These are phyloP conservation scores for Colletotrichum higginsianum DNA, from an alignment of 2,329 filamentous ascomycete genomes.

Conservation along the genomic window DNA sequence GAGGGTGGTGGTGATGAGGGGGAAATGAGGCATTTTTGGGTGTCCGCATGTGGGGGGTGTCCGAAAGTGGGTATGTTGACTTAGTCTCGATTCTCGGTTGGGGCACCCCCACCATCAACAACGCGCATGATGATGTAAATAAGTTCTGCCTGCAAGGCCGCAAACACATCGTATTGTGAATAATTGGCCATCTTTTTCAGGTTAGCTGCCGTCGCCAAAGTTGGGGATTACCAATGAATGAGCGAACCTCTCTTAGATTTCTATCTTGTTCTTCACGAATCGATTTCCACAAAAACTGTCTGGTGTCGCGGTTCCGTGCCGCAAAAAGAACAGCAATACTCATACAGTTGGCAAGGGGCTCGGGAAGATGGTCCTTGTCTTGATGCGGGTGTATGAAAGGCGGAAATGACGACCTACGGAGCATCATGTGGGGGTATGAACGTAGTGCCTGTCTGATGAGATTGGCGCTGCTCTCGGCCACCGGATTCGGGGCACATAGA, in stretches of 20 bases:
- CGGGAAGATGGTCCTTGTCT: conserved; percentile 27
- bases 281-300: conserved; percentile 29
- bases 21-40: too few species aligned
- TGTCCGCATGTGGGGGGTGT: too few species aligned
- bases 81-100: conserved; percentile 1
- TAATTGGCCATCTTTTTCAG: conserved; percentile 5
- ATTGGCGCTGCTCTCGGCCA: background rate
- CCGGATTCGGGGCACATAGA: background rate
- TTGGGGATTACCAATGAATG: too few species aligned
- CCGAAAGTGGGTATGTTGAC: too few species aligned
- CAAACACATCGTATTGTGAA: conserved; percentile 17
- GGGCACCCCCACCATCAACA: conserved; percentile 15
- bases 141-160: conserved; percentile 32
- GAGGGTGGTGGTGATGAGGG: too few species aligned
- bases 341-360: conserved; percentile 35
- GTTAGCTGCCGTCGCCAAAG: background rate
- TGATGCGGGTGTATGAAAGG: conserved; percentile 35
- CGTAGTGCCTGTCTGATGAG: conserved; percentile 25
- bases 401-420: conserved; percentile 37
- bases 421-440: conserved; percentile 37
- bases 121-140: conserved; percentile 41
- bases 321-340: conserved; percentile 27
- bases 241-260: conserved; percentile 19
- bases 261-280: conserved; percentile 29
- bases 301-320: conserved; percentile 26